Base-by-base conservation (phyloP, 1,139 yeast species). In the Saccharomyces hybrid region DNA sequence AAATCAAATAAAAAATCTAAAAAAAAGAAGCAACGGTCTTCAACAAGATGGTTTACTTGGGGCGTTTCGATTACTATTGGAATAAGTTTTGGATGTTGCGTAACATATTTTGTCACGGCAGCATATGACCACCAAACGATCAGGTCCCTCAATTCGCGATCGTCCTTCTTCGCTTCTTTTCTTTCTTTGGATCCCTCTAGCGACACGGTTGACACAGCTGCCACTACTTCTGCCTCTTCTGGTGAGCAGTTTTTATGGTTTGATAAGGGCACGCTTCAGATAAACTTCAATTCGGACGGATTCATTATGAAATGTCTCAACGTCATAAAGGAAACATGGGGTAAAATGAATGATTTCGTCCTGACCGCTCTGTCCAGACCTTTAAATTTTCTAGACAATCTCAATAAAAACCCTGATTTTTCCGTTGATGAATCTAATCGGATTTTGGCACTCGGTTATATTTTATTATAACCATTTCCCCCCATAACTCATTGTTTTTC, bases 31-130 rank as follows among this genome's bases (percentile, higher is more conserved):
- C 49, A 28, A 51, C 54, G 28, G n/a, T 27, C 41, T 7, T 28
- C 53, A 16, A 59, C 58, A 46, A 61, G 58, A 49, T 65, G 68
- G 69, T 52, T 64, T 25, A 42, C 64, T 9, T 65, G 67, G 65
- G 66, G 69, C 2, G 51, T 66, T 5, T 66, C 71, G 6, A 50
- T 66, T 4, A 61, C 69, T 1, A 57, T 65, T 3, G 69, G 71
- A 9, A 63, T 66, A n/a, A 69, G 70, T 7, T 58, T 66, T 14
- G 69, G 69, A 1, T 66, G 60, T 53, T 63, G 59, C 50, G 56
- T 59, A 47, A 58, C 63, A 11, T 56, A 58, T 31, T 54, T 59
- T 48, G 34, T 31, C 34, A 31, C 34, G 4, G 34, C 34, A 31
- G 34, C 34, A 31, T 31, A 31, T 31, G 34, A 31, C 34, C 34